Evolutionary conservation across 1,139 yeast species (phyloP), one percentile per base, ranked within the genome.

Genomic region (Geotrichum aggregatum): DNA sequence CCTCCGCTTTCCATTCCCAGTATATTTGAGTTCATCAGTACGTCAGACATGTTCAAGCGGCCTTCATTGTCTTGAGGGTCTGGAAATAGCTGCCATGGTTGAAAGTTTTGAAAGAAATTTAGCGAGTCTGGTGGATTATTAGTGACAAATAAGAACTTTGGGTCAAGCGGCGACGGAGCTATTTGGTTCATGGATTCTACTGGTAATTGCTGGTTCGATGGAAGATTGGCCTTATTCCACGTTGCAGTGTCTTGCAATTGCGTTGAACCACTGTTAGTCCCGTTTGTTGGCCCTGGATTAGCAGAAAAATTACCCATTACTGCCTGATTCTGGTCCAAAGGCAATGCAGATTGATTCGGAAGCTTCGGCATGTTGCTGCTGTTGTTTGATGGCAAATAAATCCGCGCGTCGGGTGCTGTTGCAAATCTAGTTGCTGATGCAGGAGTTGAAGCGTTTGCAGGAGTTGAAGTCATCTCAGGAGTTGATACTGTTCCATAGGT

Each of bases 21-120:
- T 43, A n/a, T 16, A 34, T 34, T 34, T n/a, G 36, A 6, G 16
- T 34, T 34, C 14, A 16, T 6, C 41, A 36, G 24, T 24, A 50
- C 26, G 11, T 50, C 49, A 7, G 36, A 6, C 19, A 43, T 14
- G 14, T 24, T 45, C 4, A 24, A 5, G n/a, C 36, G 38, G 5
- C n/a, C 38, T 39, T 50, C 53, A 16, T 26, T 24, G n/a, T 50
- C 53, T 26, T 50, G 45, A 18, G 52, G 51, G 14, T 70, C 72
- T 0, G 74, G 73, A 54, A 70, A 70, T 36, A 70, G 59, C 51
- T 67, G 71, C 34, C 68, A 64, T 3, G 74, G 74, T 56, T 68
- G 71, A 61, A 70, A 70, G 34, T 66, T 63, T 41, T 66, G 69
- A 40, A 59, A 61, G 51, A 67, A 65, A 26, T 52, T 50, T 11